These are phyloP conservation scores for Salix arbutifolia DNA, from an alignment of 345 rosid species.

Conservation along the genomic window DNA sequence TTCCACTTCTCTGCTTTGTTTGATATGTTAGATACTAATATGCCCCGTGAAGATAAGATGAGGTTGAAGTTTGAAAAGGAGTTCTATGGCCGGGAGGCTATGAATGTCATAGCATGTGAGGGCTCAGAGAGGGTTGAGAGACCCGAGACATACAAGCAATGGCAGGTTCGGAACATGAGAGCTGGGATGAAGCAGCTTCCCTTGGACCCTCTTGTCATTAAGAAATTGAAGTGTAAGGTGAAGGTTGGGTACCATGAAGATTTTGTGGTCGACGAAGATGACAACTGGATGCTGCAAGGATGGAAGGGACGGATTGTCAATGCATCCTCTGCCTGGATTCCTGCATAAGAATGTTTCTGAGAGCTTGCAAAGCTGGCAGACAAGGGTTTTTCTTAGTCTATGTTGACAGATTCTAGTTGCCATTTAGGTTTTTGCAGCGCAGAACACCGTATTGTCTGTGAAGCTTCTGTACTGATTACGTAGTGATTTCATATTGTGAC, in stretches of 20 bases:
- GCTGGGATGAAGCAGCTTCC: constrained; percentile 33
- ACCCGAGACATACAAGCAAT: constrained; percentile 34
- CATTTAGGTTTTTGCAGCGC: background rate
- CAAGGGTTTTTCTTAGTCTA: background rate
- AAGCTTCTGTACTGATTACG: background rate
- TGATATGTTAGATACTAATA: constrained; percentile 24
- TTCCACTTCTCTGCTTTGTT: constrained; percentile 28
- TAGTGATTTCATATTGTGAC: background rate
- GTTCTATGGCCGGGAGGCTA: constrained; percentile 23
- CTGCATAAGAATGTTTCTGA: constrained; percentile 11
- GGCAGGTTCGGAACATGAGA: constrained; percentile 29
- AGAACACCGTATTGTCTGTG: background rate
- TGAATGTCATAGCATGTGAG: constrained; percentile 36
- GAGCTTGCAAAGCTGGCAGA: background rate
- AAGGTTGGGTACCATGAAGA: constrained; percentile 23
- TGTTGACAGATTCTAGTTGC: background rate
- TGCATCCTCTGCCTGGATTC: constrained; percentile 27
- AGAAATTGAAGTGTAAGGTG: constrained; percentile 11
- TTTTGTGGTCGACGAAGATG: constrained; percentile 31
- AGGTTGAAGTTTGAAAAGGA: constrained; percentile 29
- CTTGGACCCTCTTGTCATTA: constrained; percentile 9
- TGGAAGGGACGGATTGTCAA: constrained; percentile 31
- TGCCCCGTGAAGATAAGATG: constrained; percentile 11
- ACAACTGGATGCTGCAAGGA: constrained; percentile 32
- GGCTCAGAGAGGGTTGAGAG: constrained; percentile 31